Conservation (phyloP, 352 stramenopile species). For the Phytopythium ostracodes region DNA sequence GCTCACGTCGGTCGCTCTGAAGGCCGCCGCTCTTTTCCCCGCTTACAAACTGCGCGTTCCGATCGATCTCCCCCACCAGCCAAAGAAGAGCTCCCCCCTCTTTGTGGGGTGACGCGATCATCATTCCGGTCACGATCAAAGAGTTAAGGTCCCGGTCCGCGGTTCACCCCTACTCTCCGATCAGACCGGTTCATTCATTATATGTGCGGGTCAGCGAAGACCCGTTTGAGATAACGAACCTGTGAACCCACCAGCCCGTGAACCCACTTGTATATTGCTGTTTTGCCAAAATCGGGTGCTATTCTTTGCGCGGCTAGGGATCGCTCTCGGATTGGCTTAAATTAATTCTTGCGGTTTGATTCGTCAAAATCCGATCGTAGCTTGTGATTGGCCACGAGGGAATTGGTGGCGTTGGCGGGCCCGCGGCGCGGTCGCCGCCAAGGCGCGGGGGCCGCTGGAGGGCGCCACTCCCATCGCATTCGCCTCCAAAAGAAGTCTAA, state of each 20-base stretch:
- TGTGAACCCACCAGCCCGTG: no score
- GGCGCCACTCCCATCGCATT: slow-evolving; percentile 60
- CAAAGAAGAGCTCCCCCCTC: slow-evolving; percentile 17
- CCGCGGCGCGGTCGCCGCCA: neutral
- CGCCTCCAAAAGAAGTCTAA: slow-evolving; percentile 64
- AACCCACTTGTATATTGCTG: neutral
- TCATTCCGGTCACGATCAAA: neutral
- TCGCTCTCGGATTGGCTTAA: neutral
- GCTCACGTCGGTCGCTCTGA: neutral
- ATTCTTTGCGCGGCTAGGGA: neutral
- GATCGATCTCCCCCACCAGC: slow-evolving; percentile 10
- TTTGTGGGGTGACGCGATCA: slow-evolving; percentile 4
- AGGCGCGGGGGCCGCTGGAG: neutral
- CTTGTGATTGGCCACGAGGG: slow-evolving; percentile 27
- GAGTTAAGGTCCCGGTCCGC: neutral
- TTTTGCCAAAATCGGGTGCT: neutral
- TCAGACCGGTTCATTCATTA: no score
- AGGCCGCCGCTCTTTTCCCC: slow-evolving; percentile 12
- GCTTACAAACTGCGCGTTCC: slow-evolving; percentile 17
- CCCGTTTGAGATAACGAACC: no score
- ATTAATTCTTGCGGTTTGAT: neutral
- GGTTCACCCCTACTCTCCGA: no score
- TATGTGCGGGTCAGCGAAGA: no score
- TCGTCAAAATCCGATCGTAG: slow-evolving; percentile 7
- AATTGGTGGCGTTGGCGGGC: slow-evolving; percentile 48